Percentiles rank a stretch among this genome's conserved stretches.
phyloP scores from a whole-genome alignment of 1,284 basidiomycete species.

The Cutaneotrichosporon cyanovorans region DNA sequence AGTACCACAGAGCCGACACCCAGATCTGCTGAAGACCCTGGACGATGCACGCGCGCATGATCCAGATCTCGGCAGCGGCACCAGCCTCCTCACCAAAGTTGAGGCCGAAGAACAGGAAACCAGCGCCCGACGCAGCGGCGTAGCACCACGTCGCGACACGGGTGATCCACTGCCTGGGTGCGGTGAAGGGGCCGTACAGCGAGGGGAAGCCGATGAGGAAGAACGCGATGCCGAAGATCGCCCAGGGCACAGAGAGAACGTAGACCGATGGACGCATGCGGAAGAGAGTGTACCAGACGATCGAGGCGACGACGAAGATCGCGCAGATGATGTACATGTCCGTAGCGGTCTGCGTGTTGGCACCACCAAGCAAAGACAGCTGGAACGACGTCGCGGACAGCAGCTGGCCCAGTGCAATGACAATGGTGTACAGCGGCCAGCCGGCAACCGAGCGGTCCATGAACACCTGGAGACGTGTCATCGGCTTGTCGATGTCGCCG shows the following conservation, averaged over 20 bases:
- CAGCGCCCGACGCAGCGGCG: constrained; percentile 77
- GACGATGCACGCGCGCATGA: constrained; percentile 75
- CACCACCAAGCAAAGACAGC: constrained; percentile 75
- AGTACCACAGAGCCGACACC: constrained; percentile 87
- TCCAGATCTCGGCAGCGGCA: constrained; percentile 87
- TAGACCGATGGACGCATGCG: constrained; percentile 78
- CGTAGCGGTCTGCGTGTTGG: constrained; percentile 68
- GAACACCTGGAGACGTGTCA: constrained; percentile 72
- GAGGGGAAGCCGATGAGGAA: constrained; percentile 82
- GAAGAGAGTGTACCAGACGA: constrained; percentile 85
- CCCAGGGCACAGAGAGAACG: constrained; percentile 74
- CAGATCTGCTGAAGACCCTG: constrained; percentile 89
- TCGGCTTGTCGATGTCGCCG: constrained; percentile 52
- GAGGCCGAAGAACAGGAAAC: constrained; percentile 84
- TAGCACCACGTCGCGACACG: constrained; percentile 77
- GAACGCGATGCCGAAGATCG: constrained; percentile 82
- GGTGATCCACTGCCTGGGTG: constrained; percentile 59
- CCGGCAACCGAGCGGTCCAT: constrained; percentile 67
- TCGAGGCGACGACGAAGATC: constrained; percentile 73
- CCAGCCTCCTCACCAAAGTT: constrained; percentile 95
- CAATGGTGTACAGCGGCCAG: constrained; percentile 84
- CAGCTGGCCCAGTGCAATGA: constrained; percentile 75
- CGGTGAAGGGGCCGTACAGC: constrained; percentile 56
- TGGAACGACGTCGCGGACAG: constrained; percentile 73
- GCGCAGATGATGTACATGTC: constrained; percentile 84